Evolutionary conservation across 1,139 yeast genomes (phyloP).

Genomic region (Kazachstania sp.): DNA sequence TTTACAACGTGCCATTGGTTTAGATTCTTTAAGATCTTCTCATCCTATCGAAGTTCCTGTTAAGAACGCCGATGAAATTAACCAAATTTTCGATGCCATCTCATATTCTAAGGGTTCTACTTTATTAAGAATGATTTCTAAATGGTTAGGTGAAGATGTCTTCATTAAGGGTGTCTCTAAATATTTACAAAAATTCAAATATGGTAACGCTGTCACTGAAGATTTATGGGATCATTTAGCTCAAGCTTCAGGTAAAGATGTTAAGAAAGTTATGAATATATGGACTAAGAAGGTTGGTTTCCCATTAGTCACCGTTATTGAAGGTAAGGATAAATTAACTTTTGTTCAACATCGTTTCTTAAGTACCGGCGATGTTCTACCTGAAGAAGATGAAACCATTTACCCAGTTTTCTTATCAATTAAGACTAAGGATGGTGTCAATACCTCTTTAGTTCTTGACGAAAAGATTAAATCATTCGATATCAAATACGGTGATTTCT

Average conservation of each 20-base stretch:
- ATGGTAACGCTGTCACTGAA: constrained; percentile 66
- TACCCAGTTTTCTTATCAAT: constrained; percentile 82
- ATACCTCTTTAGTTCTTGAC: constrained; percentile 51
- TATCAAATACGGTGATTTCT: constrained; percentile 40
- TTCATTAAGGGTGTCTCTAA: constrained; percentile 64
- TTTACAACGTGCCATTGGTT: constrained; percentile 50
- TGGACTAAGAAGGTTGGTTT: constrained; percentile 82
- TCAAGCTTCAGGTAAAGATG: constrained; percentile 67
- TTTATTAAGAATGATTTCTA: constrained; percentile 60
- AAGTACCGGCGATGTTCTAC: constrained; percentile 68
- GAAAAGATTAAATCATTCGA: constrained; percentile 45
- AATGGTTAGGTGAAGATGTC: constrained; percentile 55
- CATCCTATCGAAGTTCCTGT: constrained; percentile 78
- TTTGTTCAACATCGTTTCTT: constrained; percentile 69
- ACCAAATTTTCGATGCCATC: constrained; percentile 70
- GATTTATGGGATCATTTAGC: constrained; percentile 75
- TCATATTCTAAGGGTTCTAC: constrained; percentile 75
- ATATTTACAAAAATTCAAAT: constrained; percentile 60
- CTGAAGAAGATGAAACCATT: constrained; percentile 59
- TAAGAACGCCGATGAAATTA: constrained; percentile 62
- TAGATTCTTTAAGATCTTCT: constrained; percentile 64
- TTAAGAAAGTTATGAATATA: constrained; percentile 59
- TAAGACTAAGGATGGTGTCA: constrained; percentile 58
- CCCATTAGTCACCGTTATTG: constrained; percentile 62
- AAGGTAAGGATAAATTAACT: constrained; percentile 40